These are phyloP conservation scores for Globisporangium takayamanum DNA, from an alignment of 352 stramenopile species.

Conservation along the genomic window DNA sequence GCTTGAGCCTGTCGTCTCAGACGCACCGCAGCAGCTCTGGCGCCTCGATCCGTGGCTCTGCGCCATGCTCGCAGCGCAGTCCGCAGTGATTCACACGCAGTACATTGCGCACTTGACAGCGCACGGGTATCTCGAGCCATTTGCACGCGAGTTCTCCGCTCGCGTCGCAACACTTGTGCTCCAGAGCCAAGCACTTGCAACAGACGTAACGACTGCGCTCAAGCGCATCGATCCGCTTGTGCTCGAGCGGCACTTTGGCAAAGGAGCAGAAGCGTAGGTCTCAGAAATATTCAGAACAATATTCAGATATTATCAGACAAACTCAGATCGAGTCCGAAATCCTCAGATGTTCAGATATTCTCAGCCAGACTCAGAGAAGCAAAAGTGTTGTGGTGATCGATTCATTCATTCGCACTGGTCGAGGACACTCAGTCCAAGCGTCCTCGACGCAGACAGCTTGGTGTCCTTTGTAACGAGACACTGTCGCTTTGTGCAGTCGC, in stretches of 20 bases:
- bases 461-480: not conserved
- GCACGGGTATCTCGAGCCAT: slow-evolving; percentile 30
- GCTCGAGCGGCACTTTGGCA: slow-evolving; percentile 23
- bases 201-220: slow-evolving; percentile 15
- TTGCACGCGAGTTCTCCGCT: slow-evolving; percentile 28
- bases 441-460: too few species aligned
- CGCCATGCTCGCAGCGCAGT: slow-evolving; percentile 15
- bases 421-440: too few species aligned
- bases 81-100: slow-evolving; percentile 7
- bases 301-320: not conserved
- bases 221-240: slow-evolving; percentile 27
- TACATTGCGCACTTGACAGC: slow-evolving; percentile 29
- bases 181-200: slow-evolving; percentile 15
- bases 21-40: slow-evolving; percentile 8
- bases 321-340: not conserved
- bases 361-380: not conserved
- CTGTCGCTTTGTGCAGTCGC: not conserved
- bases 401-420: too few species aligned
- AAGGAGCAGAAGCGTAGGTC: not conserved
- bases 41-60: slow-evolving; percentile 9
- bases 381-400: too few species aligned
- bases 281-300: not conserved
- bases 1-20: not conserved
- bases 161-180: slow-evolving; percentile 29
- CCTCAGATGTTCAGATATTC: not conserved